Evolutionary conservation across 1,139 yeast species (phyloP), one percentile per base, ranked within the genome.

Genomic region (Geotrichum aggregatum): DNA sequence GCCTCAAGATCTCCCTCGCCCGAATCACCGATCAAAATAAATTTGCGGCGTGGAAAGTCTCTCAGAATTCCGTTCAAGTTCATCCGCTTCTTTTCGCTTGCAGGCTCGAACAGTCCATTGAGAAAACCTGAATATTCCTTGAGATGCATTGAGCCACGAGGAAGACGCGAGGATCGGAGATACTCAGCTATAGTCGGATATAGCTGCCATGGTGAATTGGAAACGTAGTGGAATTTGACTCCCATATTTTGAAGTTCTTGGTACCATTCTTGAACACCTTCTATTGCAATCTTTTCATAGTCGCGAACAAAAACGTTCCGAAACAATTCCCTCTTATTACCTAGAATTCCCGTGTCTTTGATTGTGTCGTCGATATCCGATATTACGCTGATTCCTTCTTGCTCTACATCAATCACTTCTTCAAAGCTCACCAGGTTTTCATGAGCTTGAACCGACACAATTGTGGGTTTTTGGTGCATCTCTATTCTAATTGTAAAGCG

Each of bases 1-100:
- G 98, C 95, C 64, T 94, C 98, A 45, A 92, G 73, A 69, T 94
- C 99, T 58, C 84, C 83, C 65, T 94, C 98, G 1, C 98, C 98
- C 1, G 97, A 84, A 66, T 94, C 99, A 19, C 99, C 99, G 24
- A 92, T 77, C 52, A 95, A 74, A 19, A 92, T 75, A 64, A 92
- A 92, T 62, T 78, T 81, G 59, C 91, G 82, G 1, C 78, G 59
- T 0, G 95, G 91, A 64, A 88, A 91, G 63, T 91, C 96, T 1
- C 69, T 67, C 28, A 88, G 61, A n/a, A 92, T 78, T 55, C 79
- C 76, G 45, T 76, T 72, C 49, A 94, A 74, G 0, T 88, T 77
- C 13, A 77, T 75, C 54, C 80, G 76, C 68, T 94, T 94, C 53
- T 95, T 78, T 50, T 88, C 88, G 1, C 85, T 82, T 1, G 94